phyloP scores from a whole-genome alignment of 108 stramenopile species.

The Skeletonema costatum region DNA sequence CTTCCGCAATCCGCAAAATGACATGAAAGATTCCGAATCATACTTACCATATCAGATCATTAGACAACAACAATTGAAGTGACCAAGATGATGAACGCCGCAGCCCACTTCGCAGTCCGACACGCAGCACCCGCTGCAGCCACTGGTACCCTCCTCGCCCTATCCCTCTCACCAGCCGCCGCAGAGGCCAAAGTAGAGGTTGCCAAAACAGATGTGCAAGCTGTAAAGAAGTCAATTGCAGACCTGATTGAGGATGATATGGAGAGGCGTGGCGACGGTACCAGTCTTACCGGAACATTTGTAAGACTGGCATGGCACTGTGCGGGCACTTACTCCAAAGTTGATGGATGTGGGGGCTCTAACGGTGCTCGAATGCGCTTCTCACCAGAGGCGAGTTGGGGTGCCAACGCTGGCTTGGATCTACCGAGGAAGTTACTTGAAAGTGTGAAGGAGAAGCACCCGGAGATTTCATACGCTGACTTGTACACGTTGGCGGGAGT shows the following conservation, averaged over 20 bases:
- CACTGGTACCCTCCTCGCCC: conserved; percentile 38
- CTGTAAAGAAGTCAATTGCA: conserved; percentile 72
- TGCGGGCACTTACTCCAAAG: conserved; percentile 84
- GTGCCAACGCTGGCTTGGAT: conserved; percentile 93
- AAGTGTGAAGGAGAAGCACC: conserved; percentile 83
- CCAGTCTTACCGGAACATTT: conserved; percentile 73
- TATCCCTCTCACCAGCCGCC: conserved; percentile 22
- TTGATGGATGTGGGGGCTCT: conserved; percentile 86
- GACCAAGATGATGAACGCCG: conserved; percentile 19
- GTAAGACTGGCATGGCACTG: conserved; percentile 96
- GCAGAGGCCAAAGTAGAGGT: conserved; percentile 28
- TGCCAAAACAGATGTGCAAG: conserved; percentile 56
- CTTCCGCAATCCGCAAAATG: too few relatives aligned
- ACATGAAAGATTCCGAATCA: too few relatives aligned
- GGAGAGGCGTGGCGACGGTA: conserved; percentile 82
- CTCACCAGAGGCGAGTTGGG: conserved; percentile 83
- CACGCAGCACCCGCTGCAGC: conserved; percentile 40
- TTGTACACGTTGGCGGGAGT: conserved; percentile 92
- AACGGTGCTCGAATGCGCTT: conserved; percentile 96
- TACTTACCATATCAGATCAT: too few relatives aligned
- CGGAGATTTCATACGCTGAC: conserved; percentile 91
- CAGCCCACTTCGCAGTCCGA: conserved; percentile 29
- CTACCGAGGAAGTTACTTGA: conserved; percentile 75
- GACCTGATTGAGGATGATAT: conserved; percentile 75
- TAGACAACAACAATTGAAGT: too few relatives aligned